Conservation (phyloP, 805 yeast genomes). For the Zygotorulaspora sp. region DNA sequence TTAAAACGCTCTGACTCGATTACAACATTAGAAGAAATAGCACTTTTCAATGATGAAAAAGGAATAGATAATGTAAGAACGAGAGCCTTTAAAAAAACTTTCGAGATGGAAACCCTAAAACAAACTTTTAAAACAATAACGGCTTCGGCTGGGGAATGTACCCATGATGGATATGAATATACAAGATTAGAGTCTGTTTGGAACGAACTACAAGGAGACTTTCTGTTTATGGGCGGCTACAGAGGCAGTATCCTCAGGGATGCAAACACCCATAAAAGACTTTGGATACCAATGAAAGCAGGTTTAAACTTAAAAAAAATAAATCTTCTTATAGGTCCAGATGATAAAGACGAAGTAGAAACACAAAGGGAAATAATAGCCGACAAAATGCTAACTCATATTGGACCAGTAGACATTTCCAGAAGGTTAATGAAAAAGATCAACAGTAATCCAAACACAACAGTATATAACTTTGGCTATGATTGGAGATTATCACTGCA, state of each 20-base stretch:
- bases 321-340: conserved; percentile 69
- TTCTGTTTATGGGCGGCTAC: conserved; percentile 81
- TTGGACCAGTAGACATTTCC: conserved; percentile 85
- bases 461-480: conserved; percentile 75
- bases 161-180: conserved; percentile 26
- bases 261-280: conserved; percentile 53
- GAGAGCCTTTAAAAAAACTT: conserved; percentile 62
- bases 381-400: conserved; percentile 71
- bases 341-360: conserved; percentile 58
- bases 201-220: conserved; percentile 67
- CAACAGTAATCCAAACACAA: conserved; percentile 50
- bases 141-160: conserved; percentile 19
- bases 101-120: conserved; percentile 44
- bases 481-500: conserved; percentile 85
- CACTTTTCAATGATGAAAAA: conserved; percentile 48
- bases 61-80: conserved; percentile 64
- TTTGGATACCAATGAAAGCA: conserved; percentile 86
- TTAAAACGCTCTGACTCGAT: conserved; percentile 51
- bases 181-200: conserved; percentile 42
- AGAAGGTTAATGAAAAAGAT: conserved; percentile 54
- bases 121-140: conserved; percentile 23
- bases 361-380: conserved; percentile 55
- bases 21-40: conserved; percentile 59
- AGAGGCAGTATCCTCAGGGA: conserved; percentile 78
- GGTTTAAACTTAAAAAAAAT: conserved; percentile 71